Evolutionary conservation across 768 basidiomycete genomes (phyloP), one percentile per base, ranked within the genome.

Genomic region (Boletellus ananas): DNA sequence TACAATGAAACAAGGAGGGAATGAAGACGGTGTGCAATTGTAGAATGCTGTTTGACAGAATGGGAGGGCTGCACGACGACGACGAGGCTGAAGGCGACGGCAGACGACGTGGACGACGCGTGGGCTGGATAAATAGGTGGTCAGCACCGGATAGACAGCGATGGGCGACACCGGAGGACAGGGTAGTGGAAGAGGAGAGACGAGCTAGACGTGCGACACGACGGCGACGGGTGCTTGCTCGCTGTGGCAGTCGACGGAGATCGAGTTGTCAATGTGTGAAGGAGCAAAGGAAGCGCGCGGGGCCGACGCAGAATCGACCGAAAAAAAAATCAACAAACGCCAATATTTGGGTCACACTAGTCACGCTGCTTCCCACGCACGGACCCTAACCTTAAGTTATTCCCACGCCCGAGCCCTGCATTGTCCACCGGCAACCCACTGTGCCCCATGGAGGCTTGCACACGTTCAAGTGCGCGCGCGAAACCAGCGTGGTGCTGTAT

Each of bases 61-160:
- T 48, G 51, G 59, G 62, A 60, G 59, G 45, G 56, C 49, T 57
- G 59, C 59, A 58, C 58, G 58, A 54, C 59, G 66, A 56, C 56
- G 62, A 52, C 43, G 59, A 54, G 49, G 56, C 27, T 38, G 52
- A 45, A 47, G 48, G 55, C 52, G 64, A 58, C 40, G 46, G 51
- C 41, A 43, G 63, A 64, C 74, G 72, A 74, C 67, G 73, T 73
- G 73, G 68, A 70, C 72, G 74, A 74, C 73, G 73, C 74, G 74
- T 70, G 73, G 62, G 69, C 45, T 57, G 56, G 66, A 65, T 69
- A 69, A 70, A 71, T 69, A 66, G 53, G 41, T 40, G 49, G 43
- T 47, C 58, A 55, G 59, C 49, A 52, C 45, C 39, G 53, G 42
- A 54, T 45, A 45, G 64, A 54, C 57, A 56, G 56, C 51, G 52